Evolutionary conservation across 2,329 filamentous ascomycete genomes (phyloP).

Genomic region (Chaetomium olivaceum): DNA sequence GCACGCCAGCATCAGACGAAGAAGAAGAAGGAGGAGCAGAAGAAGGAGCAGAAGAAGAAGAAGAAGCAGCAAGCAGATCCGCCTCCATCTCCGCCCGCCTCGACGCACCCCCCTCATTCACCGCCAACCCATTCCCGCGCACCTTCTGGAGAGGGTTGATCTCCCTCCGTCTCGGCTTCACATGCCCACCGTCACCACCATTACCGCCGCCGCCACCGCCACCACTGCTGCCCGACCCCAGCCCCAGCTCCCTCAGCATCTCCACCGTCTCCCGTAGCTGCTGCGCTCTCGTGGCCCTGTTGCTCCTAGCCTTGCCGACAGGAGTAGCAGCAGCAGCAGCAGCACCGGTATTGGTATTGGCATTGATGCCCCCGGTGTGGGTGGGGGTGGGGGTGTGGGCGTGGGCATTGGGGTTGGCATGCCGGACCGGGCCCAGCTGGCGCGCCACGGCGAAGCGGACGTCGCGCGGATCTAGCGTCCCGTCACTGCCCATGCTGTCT

Average conservation of each 20-base stretch:
- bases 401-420: no score
- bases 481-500: no score
- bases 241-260: slow-evolving; percentile 11
- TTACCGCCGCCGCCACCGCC: background rate
- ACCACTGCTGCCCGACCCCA: background rate
- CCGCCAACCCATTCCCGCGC: background rate
- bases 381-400: no score
- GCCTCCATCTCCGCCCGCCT: background rate
- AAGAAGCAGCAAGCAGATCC: background rate
- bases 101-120: background rate
- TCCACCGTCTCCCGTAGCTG: slow-evolving; percentile 4
- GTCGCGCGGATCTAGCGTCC: background rate
- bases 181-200: background rate
- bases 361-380: background rate
- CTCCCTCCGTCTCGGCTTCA: slow-evolving; percentile 5
- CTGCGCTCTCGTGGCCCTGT: background rate
- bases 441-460: background rate
- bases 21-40: no score
- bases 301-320: background rate
- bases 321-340: background rate
- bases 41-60: background rate
- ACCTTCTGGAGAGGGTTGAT: slow-evolving; percentile 1
- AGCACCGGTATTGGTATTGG: background rate
- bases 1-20: background rate
- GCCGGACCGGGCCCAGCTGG: slow-evolving; percentile 1